phyloP scores from a whole-genome alignment of 2,329 filamentous ascomycete genomes.

The Botryotinia narcissicola region DNA sequence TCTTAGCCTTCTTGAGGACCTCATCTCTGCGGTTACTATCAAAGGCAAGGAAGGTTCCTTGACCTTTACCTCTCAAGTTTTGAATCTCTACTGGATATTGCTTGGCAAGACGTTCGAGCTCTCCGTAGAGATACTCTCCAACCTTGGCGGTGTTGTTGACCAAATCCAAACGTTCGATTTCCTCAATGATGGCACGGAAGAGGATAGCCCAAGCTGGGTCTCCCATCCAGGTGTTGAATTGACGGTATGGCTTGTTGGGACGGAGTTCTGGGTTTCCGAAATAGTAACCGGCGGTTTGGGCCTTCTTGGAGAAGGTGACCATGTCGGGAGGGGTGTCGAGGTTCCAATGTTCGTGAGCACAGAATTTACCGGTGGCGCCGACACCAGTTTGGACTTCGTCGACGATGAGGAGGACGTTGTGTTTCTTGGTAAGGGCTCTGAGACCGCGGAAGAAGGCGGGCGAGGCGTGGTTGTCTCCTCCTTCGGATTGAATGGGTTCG shows the following conservation, averaged over 20 bases:
- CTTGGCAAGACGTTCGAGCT: conserved; percentile 60
- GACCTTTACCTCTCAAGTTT: conserved; percentile 74
- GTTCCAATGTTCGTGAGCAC: conserved; percentile 84
- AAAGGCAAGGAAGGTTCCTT: conserved; percentile 78
- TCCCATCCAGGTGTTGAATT: conserved; percentile 89
- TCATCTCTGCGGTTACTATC: conserved; percentile 68
- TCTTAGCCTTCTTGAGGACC: conserved; percentile 69
- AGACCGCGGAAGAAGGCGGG: conserved; percentile 75
- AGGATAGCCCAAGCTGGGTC: conserved; percentile 75
- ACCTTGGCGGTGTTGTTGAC: conserved; percentile 61
- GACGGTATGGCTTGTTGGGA: conserved; percentile 79
- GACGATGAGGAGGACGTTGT: conserved; percentile 72
- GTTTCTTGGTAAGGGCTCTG: conserved; percentile 66
- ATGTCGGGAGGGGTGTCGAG: conserved; percentile 71
- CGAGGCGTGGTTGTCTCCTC: conserved; percentile 80
- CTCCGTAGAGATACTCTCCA: conserved; percentile 65
- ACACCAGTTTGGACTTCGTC: conserved; percentile 84
- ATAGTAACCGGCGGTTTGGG: conserved; percentile 81
- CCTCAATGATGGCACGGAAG: conserved; percentile 74
- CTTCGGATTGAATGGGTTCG: conserved; percentile 81
- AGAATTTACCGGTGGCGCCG: conserved; percentile 83
- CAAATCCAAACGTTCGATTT: conserved; percentile 67
- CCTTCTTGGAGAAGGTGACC: conserved; percentile 88
- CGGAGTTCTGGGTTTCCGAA: conserved; percentile 71
- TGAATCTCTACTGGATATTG: conserved; percentile 67